Percentiles rank a stretch among this genome's conserved stretches.
These are phyloP conservation scores for Salinomyces thailandicus DNA, from an alignment of 2,329 filamentous ascomycete genomes.

Conservation along the genomic window DNA sequence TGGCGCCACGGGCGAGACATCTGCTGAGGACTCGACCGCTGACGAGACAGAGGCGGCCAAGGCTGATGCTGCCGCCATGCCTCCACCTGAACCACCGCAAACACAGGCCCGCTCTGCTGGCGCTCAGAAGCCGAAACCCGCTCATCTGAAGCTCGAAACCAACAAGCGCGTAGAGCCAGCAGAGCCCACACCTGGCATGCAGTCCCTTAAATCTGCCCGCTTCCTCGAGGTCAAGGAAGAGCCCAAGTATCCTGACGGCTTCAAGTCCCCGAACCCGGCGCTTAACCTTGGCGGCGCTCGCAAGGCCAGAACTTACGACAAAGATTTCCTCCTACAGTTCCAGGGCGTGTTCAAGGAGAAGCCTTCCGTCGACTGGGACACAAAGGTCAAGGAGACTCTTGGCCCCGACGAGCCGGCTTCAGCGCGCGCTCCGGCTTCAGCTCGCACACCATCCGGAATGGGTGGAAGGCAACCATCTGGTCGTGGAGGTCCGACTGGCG, in stretches of 20 bases:
- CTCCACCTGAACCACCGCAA: conserved; percentile 10
- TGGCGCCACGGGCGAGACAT: conserved; percentile 28
- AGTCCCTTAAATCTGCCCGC: conserved; percentile 82
- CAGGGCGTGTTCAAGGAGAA: conserved; percentile 94
- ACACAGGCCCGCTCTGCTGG: conserved; percentile 30
- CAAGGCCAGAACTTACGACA: conserved; percentile 86
- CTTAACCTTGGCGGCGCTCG: conserved; percentile 66
- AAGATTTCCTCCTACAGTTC: conserved; percentile 91
- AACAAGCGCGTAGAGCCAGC: conserved; percentile 80
- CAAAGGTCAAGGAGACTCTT: conserved; percentile 73
- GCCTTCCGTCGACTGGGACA: conserved; percentile 85
- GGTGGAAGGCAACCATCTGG: conserved; percentile 37
- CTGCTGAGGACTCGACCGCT: conserved; percentile 16
- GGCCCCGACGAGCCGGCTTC: conserved; percentile 58
- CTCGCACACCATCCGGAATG: conserved; percentile 40
- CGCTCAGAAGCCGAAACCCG: conserved; percentile 66
- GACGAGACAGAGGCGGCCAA: conserved; percentile 30
- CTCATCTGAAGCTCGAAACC: conserved; percentile 78
- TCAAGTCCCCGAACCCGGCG: conserved; percentile 83
- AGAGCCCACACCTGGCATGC: conserved; percentile 87
- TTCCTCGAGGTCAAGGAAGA: conserved; percentile 68
- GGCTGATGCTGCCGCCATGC: conserved; percentile 18
- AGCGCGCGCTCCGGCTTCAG: conserved; percentile 45
- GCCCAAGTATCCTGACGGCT: conserved; percentile 69
- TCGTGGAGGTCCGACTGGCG: conserved; percentile 18